Evolutionary conservation across 805 yeast species (phyloP).

Genomic region (Diddensiella transvaalensis): DNA sequence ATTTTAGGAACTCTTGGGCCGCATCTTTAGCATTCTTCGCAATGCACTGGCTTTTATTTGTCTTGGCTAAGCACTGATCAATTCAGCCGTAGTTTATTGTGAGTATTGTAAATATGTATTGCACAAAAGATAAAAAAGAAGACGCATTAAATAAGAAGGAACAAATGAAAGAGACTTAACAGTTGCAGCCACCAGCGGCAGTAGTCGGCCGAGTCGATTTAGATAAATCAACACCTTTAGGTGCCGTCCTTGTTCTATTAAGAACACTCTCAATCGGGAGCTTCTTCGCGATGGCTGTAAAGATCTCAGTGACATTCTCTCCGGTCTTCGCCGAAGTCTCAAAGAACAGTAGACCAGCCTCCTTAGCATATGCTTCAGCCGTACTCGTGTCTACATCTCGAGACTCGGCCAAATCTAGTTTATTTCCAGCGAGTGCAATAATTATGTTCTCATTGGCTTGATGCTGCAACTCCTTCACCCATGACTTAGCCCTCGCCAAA

Average conservation of each 20-base stretch:
- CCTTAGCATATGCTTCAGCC: conserved; percentile 51
- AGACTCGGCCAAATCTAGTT: conserved; percentile 56
- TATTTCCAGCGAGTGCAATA: conserved; percentile 86
- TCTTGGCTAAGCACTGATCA: not conserved
- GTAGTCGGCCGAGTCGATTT: conserved; percentile 24
- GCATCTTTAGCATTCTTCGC: conserved; percentile 1
- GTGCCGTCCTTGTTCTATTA: conserved; percentile 23
- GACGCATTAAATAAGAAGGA: not conserved
- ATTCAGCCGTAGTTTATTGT: not conserved
- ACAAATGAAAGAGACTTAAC: conserved; percentile 24
- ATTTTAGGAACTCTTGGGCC: not conserved
- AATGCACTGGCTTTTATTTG: conserved; percentile 5
- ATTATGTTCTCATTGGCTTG: conserved; percentile 74
- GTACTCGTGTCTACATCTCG: conserved; percentile 43
- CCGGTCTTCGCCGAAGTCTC: conserved; percentile 74
- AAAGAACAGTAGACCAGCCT: conserved; percentile 59
- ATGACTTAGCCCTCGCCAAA: conserved; percentile 71
- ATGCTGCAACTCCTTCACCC: conserved; percentile 88
- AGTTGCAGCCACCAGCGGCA: conserved; percentile 32
- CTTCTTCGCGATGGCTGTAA: conserved; percentile 44
- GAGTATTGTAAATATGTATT: not conserved
- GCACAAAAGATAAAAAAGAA: not conserved
- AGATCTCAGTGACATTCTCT: conserved; percentile 50
- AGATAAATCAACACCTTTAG: conserved; percentile 34
- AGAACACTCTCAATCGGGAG: conserved; percentile 42